These are phyloP conservation scores for Rutstroemia sp. DNA, from an alignment of 2,329 filamentous ascomycete species.

Conservation along the genomic window DNA sequence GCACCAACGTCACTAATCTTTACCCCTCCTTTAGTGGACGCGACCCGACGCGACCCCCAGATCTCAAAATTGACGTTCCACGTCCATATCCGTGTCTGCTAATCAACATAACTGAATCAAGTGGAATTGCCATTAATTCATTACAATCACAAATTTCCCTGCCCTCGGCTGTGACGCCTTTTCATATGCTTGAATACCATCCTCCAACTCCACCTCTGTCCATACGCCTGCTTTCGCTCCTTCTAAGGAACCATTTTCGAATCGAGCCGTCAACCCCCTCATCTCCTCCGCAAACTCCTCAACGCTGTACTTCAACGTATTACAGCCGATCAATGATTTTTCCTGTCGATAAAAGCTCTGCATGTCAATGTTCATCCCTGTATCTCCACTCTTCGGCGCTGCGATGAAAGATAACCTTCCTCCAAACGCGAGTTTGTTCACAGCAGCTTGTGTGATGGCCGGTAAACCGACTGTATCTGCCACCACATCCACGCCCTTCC, in stretches of 20 bases:
- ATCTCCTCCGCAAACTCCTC: conserved; percentile 18
- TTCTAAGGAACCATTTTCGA: conserved; percentile 15
- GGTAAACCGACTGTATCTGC: conserved; percentile 24
- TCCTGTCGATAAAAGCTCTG: conserved; percentile 22
- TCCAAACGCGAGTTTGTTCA: conserved; percentile 15
- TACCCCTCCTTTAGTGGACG: too few relatives aligned
- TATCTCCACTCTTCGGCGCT: conserved; percentile 16
- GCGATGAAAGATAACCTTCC: conserved; percentile 22
- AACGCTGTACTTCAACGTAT: conserved; percentile 18
- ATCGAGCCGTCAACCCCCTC: conserved; percentile 41
- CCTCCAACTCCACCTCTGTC: conserved; percentile 16
- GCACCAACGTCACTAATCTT: too few relatives aligned
- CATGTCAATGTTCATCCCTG: conserved; percentile 21
- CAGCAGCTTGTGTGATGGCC: conserved; percentile 14
- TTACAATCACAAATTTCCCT: conserved; percentile 21
- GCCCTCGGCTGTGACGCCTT: conserved; percentile 13
- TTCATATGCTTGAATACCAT: conserved; percentile 20
- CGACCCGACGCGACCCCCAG: too few relatives aligned
- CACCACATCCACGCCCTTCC: conserved; percentile 20
- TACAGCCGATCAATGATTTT: conserved; percentile 18
- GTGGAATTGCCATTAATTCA: conserved; percentile 3
- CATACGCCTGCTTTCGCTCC: conserved; percentile 13
- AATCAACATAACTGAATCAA: background rate
- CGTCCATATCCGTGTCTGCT: too few relatives aligned
- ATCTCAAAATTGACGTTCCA: too few relatives aligned